A percentile compares a stretch with the other conserved stretches of the same genome.
These are phyloP conservation scores for Phytophthora melonis DNA, from an alignment of 352 stramenopile species.

Conservation along the genomic window DNA sequence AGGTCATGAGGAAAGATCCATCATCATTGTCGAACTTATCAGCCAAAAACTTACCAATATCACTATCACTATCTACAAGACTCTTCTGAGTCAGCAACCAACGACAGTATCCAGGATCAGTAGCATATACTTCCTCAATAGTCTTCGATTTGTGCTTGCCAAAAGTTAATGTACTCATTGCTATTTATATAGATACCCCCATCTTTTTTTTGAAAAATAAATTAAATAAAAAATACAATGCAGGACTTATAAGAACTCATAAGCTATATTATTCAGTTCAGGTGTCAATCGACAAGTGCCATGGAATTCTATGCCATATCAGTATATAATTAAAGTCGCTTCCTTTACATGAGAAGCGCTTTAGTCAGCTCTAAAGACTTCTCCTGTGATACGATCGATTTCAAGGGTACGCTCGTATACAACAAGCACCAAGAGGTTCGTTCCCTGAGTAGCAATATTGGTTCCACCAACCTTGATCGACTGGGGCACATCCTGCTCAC, in stretches of 20 bases:
- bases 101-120: slow-evolving; percentile 14
- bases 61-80: slow-evolving; percentile 4
- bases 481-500: background rate
- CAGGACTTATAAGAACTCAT: background rate
- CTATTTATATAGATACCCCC: slow-evolving; percentile 12
- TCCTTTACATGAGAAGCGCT: no score
- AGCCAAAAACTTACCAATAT: slow-evolving; percentile 11
- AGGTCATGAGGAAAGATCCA: slow-evolving; percentile 6
- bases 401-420: slow-evolving; percentile 14
- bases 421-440: slow-evolving; percentile 19
- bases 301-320: no score
- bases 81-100: slow-evolving; percentile 16
- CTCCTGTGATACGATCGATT: background rate
- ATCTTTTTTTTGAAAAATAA: slow-evolving; percentile 3
- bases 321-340: no score
- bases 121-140: slow-evolving; percentile 18
- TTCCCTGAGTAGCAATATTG: background rate
- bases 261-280: no score
- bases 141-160: slow-evolving; percentile 13
- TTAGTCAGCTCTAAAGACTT: background rate
- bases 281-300: no score
- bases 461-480: background rate
- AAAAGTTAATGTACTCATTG: slow-evolving; percentile 21
- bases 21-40: background rate
- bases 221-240: background rate